Conservation (phyloP, 1,284 basidiomycete genomes). For the Anthracocystis walkeri region DNA sequence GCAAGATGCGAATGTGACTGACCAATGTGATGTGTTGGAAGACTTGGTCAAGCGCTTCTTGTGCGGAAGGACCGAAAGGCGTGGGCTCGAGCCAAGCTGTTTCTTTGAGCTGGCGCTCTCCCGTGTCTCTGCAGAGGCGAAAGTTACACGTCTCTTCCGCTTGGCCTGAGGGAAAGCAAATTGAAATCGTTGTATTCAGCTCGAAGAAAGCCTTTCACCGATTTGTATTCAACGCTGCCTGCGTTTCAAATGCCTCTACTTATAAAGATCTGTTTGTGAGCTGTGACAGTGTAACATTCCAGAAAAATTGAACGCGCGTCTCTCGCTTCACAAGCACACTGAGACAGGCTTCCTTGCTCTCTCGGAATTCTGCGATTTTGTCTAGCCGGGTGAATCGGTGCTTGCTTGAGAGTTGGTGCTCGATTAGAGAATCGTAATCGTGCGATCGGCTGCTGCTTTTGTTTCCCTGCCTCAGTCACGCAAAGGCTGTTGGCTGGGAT, state of each 20-base stretch:
- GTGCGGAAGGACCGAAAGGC: background rate
- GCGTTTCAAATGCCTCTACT: background rate
- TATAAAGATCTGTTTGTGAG: background rate
- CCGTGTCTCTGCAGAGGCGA: background rate
- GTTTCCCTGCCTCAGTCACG: slow-evolving; percentile 1
- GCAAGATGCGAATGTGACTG: background rate
- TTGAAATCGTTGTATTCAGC: background rate
- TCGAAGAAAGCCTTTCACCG: background rate
- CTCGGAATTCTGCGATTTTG: too few relatives aligned
- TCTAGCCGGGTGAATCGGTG: background rate
- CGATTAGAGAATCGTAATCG: slow-evolving; percentile 4
- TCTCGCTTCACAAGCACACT: background rate
- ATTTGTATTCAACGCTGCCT: background rate
- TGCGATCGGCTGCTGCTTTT: slow-evolving; percentile 3
- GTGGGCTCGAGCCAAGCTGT: slow-evolving; percentile 12
- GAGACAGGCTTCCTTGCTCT: background rate
- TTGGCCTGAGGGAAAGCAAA: background rate
- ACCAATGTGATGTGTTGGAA: slow-evolving; percentile 6
- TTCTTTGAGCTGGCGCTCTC: slow-evolving; percentile 5
- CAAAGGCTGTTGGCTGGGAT: background rate
- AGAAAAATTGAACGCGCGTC: background rate
- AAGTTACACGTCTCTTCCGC: slow-evolving; percentile 8
- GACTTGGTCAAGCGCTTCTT: slow-evolving; percentile 1
- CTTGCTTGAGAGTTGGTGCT: background rate
- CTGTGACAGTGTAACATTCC: background rate